Conservation (phyloP, 495 filamentous ascomycete genomes). For the Endocarpon pusillum region DNA sequence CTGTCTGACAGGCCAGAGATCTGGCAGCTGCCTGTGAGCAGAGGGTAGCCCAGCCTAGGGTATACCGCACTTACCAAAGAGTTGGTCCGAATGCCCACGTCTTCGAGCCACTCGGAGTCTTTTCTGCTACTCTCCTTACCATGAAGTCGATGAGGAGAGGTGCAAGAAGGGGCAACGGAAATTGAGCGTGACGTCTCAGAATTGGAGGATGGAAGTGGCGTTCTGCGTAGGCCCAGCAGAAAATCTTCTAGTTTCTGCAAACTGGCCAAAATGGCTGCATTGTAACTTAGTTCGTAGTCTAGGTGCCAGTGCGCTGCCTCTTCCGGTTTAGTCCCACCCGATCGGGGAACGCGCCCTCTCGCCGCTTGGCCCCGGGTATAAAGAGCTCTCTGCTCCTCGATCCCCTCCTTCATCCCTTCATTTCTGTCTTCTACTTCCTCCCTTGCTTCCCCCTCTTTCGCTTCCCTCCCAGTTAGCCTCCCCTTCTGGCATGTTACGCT, state of each 20-base stretch:
- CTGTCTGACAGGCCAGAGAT: slow-evolving; percentile 1
- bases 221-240: slow-evolving; percentile 7
- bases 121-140: neutral
- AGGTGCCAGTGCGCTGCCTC: too few relatives aligned
- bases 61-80: slow-evolving; percentile 4
- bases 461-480: too few relatives aligned
- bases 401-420: too few relatives aligned
- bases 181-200: neutral
- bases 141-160: slow-evolving; percentile 2
- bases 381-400: too few relatives aligned
- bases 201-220: neutral
- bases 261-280: slow-evolving; percentile 10
- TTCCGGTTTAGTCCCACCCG: too few relatives aligned
- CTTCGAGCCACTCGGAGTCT: slow-evolving; percentile 1
- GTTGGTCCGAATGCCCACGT: neutral
- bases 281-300: neutral
- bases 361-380: too few relatives aligned
- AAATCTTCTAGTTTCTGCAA: slow-evolving; percentile 13
- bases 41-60: slow-evolving; percentile 3
- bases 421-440: too few relatives aligned
- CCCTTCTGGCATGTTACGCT: too few relatives aligned
- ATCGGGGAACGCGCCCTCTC: too few relatives aligned
- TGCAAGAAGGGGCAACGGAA: neutral
- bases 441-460: too few relatives aligned
- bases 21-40: neutral